Percentiles rank a stretch among this genome's conserved stretches.
Conservation (phyloP, 2,329 filamentous ascomycete species). For the Stachybotrys chartarum region DNA sequence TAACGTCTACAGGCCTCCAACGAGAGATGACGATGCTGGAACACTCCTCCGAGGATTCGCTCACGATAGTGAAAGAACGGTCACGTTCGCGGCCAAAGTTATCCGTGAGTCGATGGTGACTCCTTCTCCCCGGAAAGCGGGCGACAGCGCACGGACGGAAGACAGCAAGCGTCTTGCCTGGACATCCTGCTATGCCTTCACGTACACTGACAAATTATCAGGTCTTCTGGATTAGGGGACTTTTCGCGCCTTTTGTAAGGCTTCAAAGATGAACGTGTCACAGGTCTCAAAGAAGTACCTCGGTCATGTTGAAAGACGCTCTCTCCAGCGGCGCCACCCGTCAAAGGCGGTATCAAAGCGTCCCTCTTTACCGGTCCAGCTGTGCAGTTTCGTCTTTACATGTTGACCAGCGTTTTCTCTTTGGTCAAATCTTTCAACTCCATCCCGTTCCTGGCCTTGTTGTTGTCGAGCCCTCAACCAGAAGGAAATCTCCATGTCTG, state of each 20-base stretch:
- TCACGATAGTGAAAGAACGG: neutral
- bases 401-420: neutral
- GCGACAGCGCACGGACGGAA: neutral
- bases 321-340: neutral
- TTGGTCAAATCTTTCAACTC: neutral
- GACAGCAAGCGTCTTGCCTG: neutral
- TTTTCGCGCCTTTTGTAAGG: neutral
- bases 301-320: neutral
- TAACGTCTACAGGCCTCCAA: too few species aligned
- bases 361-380: neutral
- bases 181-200: neutral
- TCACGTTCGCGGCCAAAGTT: neutral
- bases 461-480: neutral
- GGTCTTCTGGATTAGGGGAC: too few species aligned
- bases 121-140: neutral
- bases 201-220: neutral
- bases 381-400: neutral
- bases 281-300: neutral
- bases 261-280: neutral
- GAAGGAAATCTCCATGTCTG: too few species aligned
- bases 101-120: neutral
- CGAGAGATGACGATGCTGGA: too few species aligned
- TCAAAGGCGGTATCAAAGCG: neutral
- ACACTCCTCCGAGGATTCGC: too few species aligned
- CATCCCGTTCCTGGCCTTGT: neutral